Evolutionary conservation across 768 basidiomycete species (phyloP), one percentile per base, ranked within the genome.

Genomic region (Mycena polygramma): DNA sequence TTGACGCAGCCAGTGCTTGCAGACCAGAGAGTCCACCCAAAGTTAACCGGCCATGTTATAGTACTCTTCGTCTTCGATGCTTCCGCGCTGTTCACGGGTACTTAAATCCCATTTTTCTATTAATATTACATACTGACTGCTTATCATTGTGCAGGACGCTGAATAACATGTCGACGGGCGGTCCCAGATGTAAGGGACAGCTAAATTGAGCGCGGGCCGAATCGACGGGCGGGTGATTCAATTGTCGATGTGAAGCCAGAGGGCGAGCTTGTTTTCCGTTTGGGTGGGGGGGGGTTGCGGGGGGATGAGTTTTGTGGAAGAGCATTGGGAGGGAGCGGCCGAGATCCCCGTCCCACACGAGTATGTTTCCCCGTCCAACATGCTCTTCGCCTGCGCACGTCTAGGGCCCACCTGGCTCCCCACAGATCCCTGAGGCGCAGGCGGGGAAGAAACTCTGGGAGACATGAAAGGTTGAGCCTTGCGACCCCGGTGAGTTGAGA

Each of bases 61-160:
- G 63, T 69, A 60, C 55, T 57, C 68, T 69, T 69, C 54, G 45
- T 63, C 69, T 65, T 69, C 68, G 43, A 14, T 26, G 64, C 64
- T 70, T 71, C 65, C 65, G 70, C 70, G 70, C 70, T 67, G 61
- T 71, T 71, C 65, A 71, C 65, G 70, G 70, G 70, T 63, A 67
- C 65, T 58, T 71, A 57, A 66, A 4, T 67, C 36, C 60, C 59
- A 54, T 57, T 60, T 68, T 52, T 53, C 30, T 41, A 62, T 62
- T 62, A 57, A 68, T 68, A 54, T 65, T 71, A 67, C 70, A 63
- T 67, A 66, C 70, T 51, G 37, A 57, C 41, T 11, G 46, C 69
- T 71, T 11, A 71, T 58, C 51, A 51, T 61, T 70, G 52, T 39
- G 10, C 26, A 20, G 51, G 54, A 17, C 41, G 10, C 60, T 13